Conservation (phyloP, 257 asterid genomes). For the Handroanthus guayacan region DNA sequence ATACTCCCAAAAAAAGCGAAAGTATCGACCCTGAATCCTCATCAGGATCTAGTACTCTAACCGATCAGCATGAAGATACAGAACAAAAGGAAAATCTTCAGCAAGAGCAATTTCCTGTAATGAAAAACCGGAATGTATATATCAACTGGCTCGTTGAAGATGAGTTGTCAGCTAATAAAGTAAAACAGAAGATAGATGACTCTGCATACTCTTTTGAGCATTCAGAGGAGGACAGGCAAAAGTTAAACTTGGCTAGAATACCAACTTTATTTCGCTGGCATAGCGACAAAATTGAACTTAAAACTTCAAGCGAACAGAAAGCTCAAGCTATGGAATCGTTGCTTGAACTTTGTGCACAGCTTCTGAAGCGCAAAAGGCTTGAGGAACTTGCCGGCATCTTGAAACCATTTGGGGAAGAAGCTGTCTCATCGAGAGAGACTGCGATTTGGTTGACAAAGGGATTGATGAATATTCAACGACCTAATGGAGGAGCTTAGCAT, state of each 20-base stretch:
- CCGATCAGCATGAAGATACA: constrained; percentile 50
- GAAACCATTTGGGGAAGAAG: constrained; percentile 82
- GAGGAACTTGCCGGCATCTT: constrained; percentile 86
- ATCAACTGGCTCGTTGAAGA: constrained; percentile 43
- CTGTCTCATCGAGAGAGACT: constrained; percentile 87
- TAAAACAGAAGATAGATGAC: not conserved
- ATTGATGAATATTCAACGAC: constrained; percentile 65
- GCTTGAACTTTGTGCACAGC: constrained; percentile 86
- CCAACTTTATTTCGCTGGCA: not conserved
- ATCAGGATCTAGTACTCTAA: constrained; percentile 63
- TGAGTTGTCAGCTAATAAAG: constrained; percentile 28
- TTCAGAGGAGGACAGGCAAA: not conserved
- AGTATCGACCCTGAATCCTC: constrained; percentile 50
- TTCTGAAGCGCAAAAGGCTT: constrained; percentile 70
- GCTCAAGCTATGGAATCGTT: constrained; percentile 85
- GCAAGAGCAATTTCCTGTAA: not conserved
- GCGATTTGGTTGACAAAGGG: constrained; percentile 94
- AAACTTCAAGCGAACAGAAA: constrained; percentile 48
- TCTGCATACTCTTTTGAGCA: too few species aligned
- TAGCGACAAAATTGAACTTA: constrained; percentile 6
- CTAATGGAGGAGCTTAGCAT: constrained; percentile 37
- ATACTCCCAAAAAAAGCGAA: constrained; percentile 23
- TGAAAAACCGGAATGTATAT: constrained; percentile 13
- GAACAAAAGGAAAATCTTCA: constrained; percentile 13
- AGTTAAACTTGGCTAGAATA: constrained; percentile 1